phyloP scores from a whole-genome alignment of 345 rosid genomes.

The Heritiera littoralis region DNA sequence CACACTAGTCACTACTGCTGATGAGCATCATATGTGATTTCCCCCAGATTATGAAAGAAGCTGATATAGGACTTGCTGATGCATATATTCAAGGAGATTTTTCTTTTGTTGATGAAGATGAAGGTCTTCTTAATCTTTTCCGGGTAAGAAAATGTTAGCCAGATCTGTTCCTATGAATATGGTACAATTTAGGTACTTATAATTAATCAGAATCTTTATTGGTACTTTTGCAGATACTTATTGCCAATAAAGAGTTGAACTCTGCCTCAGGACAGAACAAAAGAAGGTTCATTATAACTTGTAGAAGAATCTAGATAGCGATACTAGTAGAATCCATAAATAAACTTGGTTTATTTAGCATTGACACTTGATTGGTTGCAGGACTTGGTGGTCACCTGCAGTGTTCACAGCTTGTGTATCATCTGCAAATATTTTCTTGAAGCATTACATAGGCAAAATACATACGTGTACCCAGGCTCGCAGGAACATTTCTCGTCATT shows the following conservation, averaged over 20 bases:
- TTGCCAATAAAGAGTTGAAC: conserved; percentile 19
- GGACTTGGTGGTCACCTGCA: conserved; percentile 98
- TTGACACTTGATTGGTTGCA: conserved; percentile 19
- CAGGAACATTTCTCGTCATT: conserved; percentile 80
- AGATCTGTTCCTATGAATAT: neutral
- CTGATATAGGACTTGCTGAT: conserved; percentile 93
- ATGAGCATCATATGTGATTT: conserved; percentile 3
- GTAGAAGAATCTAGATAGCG: neutral
- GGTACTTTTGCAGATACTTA: conserved; percentile 8
- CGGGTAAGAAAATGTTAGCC: conserved; percentile 43
- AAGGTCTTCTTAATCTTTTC: conserved; percentile 74
- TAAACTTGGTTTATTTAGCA: neutral
- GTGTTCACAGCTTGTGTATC: conserved; percentile 68
- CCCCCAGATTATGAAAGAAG: conserved; percentile 74
- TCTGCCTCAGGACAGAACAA: conserved; percentile 41
- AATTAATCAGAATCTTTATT: neutral
- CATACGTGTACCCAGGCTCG: conserved; percentile 95
- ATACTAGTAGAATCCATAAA: neutral
- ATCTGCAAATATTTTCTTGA: conserved; percentile 79
- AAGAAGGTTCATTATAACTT: conserved; percentile 50
- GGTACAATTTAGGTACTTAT: neutral
- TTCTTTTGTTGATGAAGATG: conserved; percentile 68
- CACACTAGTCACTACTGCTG: neutral
- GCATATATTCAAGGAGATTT: conserved; percentile 80
- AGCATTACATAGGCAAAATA: conserved; percentile 76